A percentile compares a stretch with the other conserved stretches of the same genome.
phyloP scores from a whole-genome alignment of 2,329 filamentous ascomycete genomes.

The Fusarium metavorans region DNA sequence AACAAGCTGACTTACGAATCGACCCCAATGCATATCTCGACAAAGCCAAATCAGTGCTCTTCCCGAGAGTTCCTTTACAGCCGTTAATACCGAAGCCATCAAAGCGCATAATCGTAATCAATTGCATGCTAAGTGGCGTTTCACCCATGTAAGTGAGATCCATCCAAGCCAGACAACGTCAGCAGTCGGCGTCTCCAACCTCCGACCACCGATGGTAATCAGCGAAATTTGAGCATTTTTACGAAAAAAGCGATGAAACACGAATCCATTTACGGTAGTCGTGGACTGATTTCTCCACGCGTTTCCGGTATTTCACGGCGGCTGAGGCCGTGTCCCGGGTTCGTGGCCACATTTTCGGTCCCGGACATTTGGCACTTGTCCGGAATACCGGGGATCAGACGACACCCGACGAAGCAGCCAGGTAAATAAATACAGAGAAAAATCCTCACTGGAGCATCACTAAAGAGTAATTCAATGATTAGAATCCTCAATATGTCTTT shows the following conservation, averaged over 20 bases:
- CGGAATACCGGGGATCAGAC: conserved; percentile 5
- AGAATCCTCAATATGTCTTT: conserved; percentile 25
- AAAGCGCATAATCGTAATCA: not conserved
- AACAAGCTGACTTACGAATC: no score
- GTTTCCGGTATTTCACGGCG: not conserved
- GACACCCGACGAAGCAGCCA: not conserved
- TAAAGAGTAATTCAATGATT: not conserved
- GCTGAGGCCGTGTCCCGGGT: conserved; percentile 1
- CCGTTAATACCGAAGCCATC: not conserved
- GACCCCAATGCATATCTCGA: not conserved
- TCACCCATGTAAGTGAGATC: not conserved
- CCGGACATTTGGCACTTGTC: conserved; percentile 26
- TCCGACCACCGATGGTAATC: not conserved
- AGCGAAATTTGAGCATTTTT: not conserved
- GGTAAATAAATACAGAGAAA: conserved; percentile 2
- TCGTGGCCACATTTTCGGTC: not conserved
- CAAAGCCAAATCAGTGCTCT: not conserved
- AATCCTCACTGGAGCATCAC: not conserved
- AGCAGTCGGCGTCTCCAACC: not conserved
- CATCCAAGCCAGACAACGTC: not conserved
- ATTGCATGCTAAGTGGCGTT: not conserved
- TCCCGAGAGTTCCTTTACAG: not conserved
- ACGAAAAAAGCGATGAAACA: not conserved
- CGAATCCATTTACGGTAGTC: not conserved
- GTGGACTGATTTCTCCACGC: not conserved